Conservation (phyloP, 2,329 filamentous ascomycete species). For the Aspergillus sp. region DNA sequence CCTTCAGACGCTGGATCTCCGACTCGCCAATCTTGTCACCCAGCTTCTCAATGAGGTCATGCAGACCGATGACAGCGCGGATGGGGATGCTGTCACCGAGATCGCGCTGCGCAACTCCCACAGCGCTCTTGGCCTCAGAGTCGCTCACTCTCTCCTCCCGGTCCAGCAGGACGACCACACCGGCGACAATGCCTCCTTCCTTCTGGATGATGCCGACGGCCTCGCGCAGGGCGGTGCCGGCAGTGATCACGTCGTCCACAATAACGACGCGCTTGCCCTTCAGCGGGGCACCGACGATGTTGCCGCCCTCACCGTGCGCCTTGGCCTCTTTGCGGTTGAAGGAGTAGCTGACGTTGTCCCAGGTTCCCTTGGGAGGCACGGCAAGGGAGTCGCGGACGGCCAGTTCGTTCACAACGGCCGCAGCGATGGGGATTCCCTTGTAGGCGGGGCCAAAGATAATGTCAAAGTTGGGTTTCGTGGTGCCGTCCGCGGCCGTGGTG, state of each 20-base stretch:
- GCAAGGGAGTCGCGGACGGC: constrained; percentile 59
- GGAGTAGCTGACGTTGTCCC: constrained; percentile 72
- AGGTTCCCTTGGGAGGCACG: constrained; percentile 50
- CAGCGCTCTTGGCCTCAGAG: constrained; percentile 69
- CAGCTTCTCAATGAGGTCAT: constrained; percentile 75
- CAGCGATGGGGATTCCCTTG: constrained; percentile 92
- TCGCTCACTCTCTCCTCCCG: constrained; percentile 53
- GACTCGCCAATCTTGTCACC: constrained; percentile 60
- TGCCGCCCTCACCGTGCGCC: constrained; percentile 91
- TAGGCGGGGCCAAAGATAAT: constrained; percentile 93
- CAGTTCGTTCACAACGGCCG: constrained; percentile 73
- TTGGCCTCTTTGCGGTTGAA: constrained; percentile 98
- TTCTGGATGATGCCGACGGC: constrained; percentile 84
- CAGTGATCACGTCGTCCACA: constrained; percentile 95
- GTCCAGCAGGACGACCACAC: constrained; percentile 80
- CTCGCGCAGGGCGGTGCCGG: constrained; percentile 89
- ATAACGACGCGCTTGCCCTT: constrained; percentile 85
- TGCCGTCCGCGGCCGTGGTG: constrained; percentile 32
- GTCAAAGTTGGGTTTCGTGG: constrained; percentile 61
- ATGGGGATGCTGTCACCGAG: constrained; percentile 71
- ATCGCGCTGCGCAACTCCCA: constrained; percentile 81
- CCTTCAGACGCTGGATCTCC: constrained; percentile 67
- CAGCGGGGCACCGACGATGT: constrained; percentile 82
- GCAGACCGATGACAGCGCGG: constrained; percentile 67
- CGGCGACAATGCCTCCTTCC: constrained; percentile 80